Percentiles rank a stretch among this genome's conserved stretches.
These are phyloP conservation scores for Tolypocladium sp. DNA, from an alignment of 2,329 filamentous ascomycete species.

Conservation along the genomic window DNA sequence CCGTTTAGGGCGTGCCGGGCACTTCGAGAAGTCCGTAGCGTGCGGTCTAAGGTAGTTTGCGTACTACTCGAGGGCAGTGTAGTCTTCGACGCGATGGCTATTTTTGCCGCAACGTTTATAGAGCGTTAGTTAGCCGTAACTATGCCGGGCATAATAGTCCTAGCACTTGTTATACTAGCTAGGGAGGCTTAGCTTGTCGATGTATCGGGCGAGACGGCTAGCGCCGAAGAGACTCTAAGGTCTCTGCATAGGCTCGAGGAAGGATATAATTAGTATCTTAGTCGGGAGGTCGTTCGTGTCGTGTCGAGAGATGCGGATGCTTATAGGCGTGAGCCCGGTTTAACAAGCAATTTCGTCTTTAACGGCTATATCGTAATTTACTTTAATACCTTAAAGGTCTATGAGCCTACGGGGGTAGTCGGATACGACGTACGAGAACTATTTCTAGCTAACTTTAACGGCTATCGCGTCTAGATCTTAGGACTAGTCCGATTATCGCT, in stretches of 20 bases:
- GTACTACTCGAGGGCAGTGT: too few relatives aligned
- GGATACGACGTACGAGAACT: conserved; percentile 5
- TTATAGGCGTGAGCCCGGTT: neutral
- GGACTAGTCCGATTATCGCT: conserved; percentile 5
- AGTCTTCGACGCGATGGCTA: too few relatives aligned
- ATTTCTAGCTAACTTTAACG: conserved; percentile 7
- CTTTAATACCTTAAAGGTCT: conserved; percentile 2
- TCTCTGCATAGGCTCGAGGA: conserved; percentile 1
- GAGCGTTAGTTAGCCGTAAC: too few relatives aligned
- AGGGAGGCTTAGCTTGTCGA: neutral
- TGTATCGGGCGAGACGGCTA: conserved; percentile 1
- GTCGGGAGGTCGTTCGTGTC: neutral
- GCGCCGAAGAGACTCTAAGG: conserved; percentile 1
- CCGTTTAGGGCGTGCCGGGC: too few relatives aligned
- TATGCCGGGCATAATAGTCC: too few relatives aligned
- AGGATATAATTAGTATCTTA: neutral
- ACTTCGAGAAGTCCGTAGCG: too few relatives aligned
- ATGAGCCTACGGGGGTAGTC: conserved; percentile 4
- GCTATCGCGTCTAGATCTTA: conserved; percentile 1
- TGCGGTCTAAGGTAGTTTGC: too few relatives aligned
- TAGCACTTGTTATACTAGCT: too few relatives aligned
- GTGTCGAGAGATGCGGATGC: neutral
- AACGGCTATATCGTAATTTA: neutral
- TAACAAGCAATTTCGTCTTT: neutral
- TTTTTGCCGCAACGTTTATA: too few relatives aligned